These are phyloP conservation scores for Rhizopus microsporus DNA, from an alignment of 371 early-diverging fungal species.

Conservation along the genomic window DNA sequence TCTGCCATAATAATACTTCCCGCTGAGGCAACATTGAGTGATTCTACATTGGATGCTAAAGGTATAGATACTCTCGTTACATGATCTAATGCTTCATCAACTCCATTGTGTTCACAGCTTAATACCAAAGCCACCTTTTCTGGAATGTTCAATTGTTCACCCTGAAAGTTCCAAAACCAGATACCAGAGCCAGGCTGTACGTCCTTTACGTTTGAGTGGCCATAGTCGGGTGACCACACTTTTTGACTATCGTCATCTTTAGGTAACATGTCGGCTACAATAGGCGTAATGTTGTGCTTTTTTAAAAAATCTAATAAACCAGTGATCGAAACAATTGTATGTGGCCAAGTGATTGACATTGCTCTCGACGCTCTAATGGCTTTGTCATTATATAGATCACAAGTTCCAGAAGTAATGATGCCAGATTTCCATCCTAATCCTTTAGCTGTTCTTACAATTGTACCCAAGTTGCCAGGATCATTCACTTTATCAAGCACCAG, in stretches of 20 bases:
- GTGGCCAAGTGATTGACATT: conserved; percentile 47
- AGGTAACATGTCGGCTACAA: conserved; percentile 60
- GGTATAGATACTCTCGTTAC: conserved; percentile 59
- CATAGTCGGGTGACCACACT: conserved; percentile 35
- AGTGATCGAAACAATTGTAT: conserved; percentile 17
- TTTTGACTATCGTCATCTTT: neutral
- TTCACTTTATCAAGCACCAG: conserved; percentile 57
- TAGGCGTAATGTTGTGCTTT: conserved; percentile 40
- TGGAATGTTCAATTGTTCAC: conserved; percentile 26
- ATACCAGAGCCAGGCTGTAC: conserved; percentile 16
- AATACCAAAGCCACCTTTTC: conserved; percentile 53
- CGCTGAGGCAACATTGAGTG: conserved; percentile 56
- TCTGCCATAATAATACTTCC: conserved; percentile 62
- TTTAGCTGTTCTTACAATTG: conserved; percentile 53
- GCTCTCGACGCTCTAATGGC: conserved; percentile 55
- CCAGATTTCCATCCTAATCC: conserved; percentile 58
- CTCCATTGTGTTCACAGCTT: conserved; percentile 57
- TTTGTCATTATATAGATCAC: conserved; percentile 59
- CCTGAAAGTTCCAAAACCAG: conserved; percentile 36
- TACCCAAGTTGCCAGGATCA: conserved; percentile 60
- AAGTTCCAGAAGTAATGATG: conserved; percentile 45
- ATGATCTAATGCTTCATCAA: conserved; percentile 29
- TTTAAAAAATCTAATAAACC: conserved; percentile 37
- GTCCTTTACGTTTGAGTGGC: neutral
- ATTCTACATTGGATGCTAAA: conserved; percentile 52